Base-by-base conservation (phyloP, 2,329 filamentous ascomycete species). In the Tolypocladium inflatum region DNA sequence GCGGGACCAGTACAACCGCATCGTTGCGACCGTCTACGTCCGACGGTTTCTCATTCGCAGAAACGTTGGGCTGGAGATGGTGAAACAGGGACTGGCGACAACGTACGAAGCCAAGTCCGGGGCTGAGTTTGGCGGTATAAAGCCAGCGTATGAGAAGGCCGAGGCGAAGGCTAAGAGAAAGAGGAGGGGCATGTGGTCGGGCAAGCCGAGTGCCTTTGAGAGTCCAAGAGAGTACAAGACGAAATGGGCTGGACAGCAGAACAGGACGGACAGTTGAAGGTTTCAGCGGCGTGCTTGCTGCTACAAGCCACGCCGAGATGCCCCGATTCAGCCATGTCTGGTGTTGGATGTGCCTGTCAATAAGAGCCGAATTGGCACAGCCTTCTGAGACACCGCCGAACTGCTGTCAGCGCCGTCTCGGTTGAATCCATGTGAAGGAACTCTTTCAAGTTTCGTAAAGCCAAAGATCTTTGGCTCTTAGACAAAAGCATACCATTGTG, bases 101-200 rank as follows among this genome's bases (percentile, higher is more conserved):
- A 88, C 94, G 3, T 99, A 97, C 70, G 94, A 97, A 74, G 93
- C 91, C 35, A 97, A 96, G 73, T 82, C 80, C 6, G 94, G 93
- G 3, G 88, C 84, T 23, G 94, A 97, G 70, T 99, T 94, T 78
- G 94, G 94, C 30, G 84, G 86, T 0, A 77, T 82, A 58, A 83
- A 86, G 65, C 74, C 77, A 54, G 71, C 79, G 60, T 93, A 93
- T 69, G 80, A 83, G 62, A 79, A 76, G 60, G 85, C 85, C 7
- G 86, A 92, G 73, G 79, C 77, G 53, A 77, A 77, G 70, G 89
- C 90, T 4, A 90, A 85, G 75, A 75, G 68, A 61, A 81, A 80
- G 68, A 82, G 82, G 62, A 77, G 76, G 64, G 90, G 90, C 0
- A 83, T 97, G 76, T 97, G 94, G 94, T 79, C 81, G 54, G 79